Evolutionary conservation across 2,329 filamentous ascomycete genomes (phyloP).

Genomic region (Aspergillus unguis): DNA sequence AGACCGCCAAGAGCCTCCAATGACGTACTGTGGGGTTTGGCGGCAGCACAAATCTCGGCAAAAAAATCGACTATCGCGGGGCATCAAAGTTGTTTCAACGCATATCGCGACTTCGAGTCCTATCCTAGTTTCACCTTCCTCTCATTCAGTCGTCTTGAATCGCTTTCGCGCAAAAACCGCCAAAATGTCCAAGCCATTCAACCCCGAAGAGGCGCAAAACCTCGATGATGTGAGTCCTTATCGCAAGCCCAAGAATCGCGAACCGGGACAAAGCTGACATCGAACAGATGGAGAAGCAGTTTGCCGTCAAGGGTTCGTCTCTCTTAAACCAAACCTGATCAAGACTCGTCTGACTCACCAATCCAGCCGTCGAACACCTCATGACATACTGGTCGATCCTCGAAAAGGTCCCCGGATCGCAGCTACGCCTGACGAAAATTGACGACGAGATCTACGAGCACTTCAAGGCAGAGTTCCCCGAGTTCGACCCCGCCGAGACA

Average conservation of each 20-base stretch:
- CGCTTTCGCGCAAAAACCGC: slow-evolving; percentile 4
- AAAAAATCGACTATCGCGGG: slow-evolving; percentile 34
- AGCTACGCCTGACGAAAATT: slow-evolving; percentile 83
- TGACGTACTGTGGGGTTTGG: slow-evolving; percentile 17
- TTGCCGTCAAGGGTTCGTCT: slow-evolving; percentile 80
- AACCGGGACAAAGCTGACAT: slow-evolving; percentile 23
- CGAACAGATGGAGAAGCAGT: slow-evolving; percentile 92
- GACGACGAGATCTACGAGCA: slow-evolving; percentile 94
- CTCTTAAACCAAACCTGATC: neutral
- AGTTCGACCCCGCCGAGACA: slow-evolving; percentile 77
- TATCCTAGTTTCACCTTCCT: neutral
- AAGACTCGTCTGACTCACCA: slow-evolving; percentile 11
- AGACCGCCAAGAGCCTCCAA: neutral
- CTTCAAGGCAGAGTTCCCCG: slow-evolving; percentile 82
- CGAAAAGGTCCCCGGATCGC: slow-evolving; percentile 83
- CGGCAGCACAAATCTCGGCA: slow-evolving; percentile 25
- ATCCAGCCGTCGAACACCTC: slow-evolving; percentile 80
- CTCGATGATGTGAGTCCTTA: slow-evolving; percentile 59
- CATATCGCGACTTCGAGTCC: neutral
- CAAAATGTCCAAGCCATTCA: slow-evolving; percentile 45
- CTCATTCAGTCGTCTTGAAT: slow-evolving; percentile 7
- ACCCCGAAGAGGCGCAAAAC: slow-evolving; percentile 65
- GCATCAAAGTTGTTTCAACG: slow-evolving; percentile 12
- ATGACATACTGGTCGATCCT: slow-evolving; percentile 96
- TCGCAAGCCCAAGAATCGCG: neutral